phyloP scores from a whole-genome alignment of 768 basidiomycete species.

The Pleurotus ostreatus region DNA sequence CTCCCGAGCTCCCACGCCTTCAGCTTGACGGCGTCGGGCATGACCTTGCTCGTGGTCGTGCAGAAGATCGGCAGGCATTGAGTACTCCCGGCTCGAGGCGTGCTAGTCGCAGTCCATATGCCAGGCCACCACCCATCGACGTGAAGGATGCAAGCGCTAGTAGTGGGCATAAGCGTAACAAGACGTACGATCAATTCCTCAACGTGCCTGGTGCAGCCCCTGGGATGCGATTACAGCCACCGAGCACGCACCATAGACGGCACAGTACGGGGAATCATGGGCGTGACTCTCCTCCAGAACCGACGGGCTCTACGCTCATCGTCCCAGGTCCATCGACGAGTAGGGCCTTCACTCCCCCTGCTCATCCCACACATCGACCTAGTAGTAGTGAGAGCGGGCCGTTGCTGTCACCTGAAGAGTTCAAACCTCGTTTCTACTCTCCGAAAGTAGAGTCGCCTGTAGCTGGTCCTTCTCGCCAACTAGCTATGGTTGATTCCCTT shows the following conservation, averaged over 20 bases:
- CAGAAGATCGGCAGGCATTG: neutral
- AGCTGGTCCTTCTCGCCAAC: neutral
- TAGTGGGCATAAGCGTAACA: conserved; percentile 4
- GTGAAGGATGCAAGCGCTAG: neutral
- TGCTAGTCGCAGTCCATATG: conserved; percentile 3
- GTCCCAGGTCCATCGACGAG: neutral
- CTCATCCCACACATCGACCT: neutral
- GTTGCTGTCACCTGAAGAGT: neutral
- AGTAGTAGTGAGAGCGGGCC: conserved; percentile 1
- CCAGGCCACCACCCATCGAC: neutral
- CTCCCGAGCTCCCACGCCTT: conserved; percentile 3
- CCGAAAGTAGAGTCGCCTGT: neutral
- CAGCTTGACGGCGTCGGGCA: neutral
- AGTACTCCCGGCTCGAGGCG: conserved; percentile 3
- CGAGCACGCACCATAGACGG: neutral
- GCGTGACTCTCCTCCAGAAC: conserved; percentile 2
- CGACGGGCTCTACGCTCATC: neutral
- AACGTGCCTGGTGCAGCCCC: neutral
- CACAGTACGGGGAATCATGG: conserved; percentile 5
- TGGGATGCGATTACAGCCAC: neutral
- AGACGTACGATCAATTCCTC: conserved; percentile 7
- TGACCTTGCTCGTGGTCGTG: conserved; percentile 1
- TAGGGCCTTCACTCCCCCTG: neutral
- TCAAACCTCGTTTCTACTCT: neutral
- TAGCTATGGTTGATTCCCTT: neutral